phyloP scores from a whole-genome alignment of 192 early-diverging fungal species.

The Coemansia umbellata region DNA sequence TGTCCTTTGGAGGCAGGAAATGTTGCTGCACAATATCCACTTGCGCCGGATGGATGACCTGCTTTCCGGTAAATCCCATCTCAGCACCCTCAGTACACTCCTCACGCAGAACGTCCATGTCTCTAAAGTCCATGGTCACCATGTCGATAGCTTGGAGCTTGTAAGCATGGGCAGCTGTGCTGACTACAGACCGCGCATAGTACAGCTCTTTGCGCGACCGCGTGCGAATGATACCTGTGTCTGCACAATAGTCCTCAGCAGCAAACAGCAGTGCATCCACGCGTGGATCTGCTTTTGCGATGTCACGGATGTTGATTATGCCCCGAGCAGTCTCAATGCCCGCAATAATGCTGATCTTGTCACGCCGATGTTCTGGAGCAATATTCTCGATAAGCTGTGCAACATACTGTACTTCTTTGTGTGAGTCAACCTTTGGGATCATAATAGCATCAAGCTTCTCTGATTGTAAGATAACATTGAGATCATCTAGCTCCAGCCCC shows the following conservation, averaged over 20 bases:
- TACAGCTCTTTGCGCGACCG: conserved; percentile 67
- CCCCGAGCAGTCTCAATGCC: conserved; percentile 86
- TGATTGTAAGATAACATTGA: conserved; percentile 69
- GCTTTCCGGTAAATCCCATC: conserved; percentile 96
- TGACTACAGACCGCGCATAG: conserved; percentile 74
- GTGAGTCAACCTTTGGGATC: conserved; percentile 84
- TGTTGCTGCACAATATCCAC: conserved; percentile 73
- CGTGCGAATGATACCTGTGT: conserved; percentile 78
- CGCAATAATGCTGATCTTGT: conserved; percentile 76
- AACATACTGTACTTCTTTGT: conserved; percentile 74
- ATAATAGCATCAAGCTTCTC: conserved; percentile 67
- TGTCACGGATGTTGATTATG: conserved; percentile 81
- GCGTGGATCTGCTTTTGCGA: conserved; percentile 67
- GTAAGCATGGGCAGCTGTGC: conserved; percentile 76
- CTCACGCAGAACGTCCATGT: conserved; percentile 61
- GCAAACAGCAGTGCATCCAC: conserved; percentile 86
- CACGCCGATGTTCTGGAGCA: conserved; percentile 58
- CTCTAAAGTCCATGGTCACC: conserved; percentile 86
- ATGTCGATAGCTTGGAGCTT: conserved; percentile 91
- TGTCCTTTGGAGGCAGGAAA: conserved; percentile 70
- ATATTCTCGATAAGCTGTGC: conserved; percentile 66
- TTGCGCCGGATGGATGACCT: conserved; percentile 91
- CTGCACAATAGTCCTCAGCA: conserved; percentile 95
- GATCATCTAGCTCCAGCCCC: conserved; percentile 71
- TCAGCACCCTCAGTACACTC: conserved; percentile 82